phyloP scores from a whole-genome alignment of 2,329 filamentous ascomycete genomes.

The Aspergillus intermedius region DNA sequence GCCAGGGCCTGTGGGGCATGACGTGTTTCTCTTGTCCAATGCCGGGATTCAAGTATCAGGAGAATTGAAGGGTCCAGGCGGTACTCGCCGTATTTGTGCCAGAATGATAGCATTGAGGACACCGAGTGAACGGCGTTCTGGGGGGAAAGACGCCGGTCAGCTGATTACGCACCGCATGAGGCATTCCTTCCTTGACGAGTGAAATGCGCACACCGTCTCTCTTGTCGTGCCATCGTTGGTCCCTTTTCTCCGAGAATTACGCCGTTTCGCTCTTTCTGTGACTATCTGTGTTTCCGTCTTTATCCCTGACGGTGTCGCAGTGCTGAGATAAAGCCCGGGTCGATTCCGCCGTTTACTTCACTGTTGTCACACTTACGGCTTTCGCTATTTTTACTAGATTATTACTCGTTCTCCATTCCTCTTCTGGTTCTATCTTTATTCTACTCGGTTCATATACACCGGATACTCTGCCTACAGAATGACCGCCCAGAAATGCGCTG shows the following conservation, averaged over 20 bases:
- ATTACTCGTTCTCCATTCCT: background rate
- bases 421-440: background rate
- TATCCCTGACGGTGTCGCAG: background rate
- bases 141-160: too few species aligned
- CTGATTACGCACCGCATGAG: slow-evolving; percentile 3
- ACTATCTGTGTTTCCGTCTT: background rate
- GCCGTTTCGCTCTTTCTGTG: slow-evolving; percentile 2
- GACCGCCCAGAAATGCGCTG: slow-evolving; percentile 38
- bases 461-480: slow-evolving; percentile 11
- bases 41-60: background rate
- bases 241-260: slow-evolving; percentile 12
- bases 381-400: background rate
- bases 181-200: background rate
- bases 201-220: background rate
- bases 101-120: too few species aligned
- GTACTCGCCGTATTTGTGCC: too few species aligned
- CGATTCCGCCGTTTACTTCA: background rate
- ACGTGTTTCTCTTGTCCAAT: slow-evolving; percentile 8
- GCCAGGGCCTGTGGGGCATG: slow-evolving; percentile 15
- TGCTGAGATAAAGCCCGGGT: background rate
- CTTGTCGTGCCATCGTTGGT: background rate
- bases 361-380: background rate
- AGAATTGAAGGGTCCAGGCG: background rate
- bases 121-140: too few species aligned
- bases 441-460: background rate